phyloP scores from a whole-genome alignment of 164 flowering plant genomes.

The Nymphaea thermarum region DNA sequence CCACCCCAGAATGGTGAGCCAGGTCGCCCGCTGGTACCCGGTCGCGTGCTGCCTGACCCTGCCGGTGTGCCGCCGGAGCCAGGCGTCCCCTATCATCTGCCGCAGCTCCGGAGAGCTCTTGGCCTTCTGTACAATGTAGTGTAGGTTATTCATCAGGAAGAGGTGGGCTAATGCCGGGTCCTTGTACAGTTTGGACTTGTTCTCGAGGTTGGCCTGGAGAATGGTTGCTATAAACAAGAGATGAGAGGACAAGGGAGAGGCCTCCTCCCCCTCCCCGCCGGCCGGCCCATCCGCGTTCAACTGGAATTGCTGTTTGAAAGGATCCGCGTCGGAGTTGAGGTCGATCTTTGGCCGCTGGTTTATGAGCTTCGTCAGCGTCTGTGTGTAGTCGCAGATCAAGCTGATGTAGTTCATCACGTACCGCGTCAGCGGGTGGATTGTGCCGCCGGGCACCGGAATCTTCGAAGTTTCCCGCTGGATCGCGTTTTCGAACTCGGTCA shows the following conservation, averaged over 20 bases:
- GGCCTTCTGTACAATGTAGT: conserved; percentile 69
- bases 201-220: conserved; percentile 62
- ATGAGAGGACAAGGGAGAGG: conserved; percentile 52
- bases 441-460: conserved; percentile 78
- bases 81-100: conserved; percentile 72
- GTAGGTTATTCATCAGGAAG: conserved; percentile 82
- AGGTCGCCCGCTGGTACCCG: conserved; percentile 61
- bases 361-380: conserved; percentile 51
- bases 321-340: background rate
- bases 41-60: conserved; percentile 51
- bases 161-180: conserved; percentile 56
- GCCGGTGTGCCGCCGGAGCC: conserved; percentile 50
- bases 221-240: conserved; percentile 69
- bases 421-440: conserved; percentile 77
- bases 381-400: conserved; percentile 65
- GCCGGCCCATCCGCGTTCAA: background rate
- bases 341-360: background rate
- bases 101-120: conserved; percentile 64
- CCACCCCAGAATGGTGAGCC: conserved; percentile 59
- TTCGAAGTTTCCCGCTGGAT: conserved; percentile 59
- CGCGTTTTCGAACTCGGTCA: conserved; percentile 79
- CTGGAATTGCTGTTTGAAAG: background rate
- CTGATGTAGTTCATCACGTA: conserved; percentile 87
- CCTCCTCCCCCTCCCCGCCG: conserved; percentile 2
- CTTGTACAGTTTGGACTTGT: conserved; percentile 66